phyloP scores from a whole-genome alignment of 768 basidiomycete genomes.

The Calvatia gigantea region DNA sequence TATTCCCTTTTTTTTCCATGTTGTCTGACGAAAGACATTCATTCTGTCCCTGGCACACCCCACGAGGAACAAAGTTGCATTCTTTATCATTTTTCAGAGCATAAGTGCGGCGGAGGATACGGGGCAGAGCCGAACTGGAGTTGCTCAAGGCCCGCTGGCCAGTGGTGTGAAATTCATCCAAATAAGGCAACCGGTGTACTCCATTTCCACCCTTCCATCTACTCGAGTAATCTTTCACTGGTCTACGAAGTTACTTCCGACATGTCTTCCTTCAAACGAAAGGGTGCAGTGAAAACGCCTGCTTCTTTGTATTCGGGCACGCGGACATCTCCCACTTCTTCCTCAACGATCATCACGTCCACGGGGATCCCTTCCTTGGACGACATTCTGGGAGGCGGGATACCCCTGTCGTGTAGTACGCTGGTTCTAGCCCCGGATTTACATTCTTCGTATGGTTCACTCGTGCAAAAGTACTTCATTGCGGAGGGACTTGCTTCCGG shows the following conservation, averaged over 20 bases:
- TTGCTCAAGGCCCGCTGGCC: no score
- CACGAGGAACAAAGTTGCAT: background rate
- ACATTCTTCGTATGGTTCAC: slow-evolving; percentile 81
- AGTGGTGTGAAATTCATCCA: background rate
- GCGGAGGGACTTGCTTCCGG: slow-evolving; percentile 78
- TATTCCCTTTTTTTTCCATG: background rate
- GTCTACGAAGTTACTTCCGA: background rate
- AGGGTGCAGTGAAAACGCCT: slow-evolving; percentile 40
- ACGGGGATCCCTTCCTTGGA: slow-evolving; percentile 93
- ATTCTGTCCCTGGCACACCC: background rate
- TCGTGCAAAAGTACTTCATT: slow-evolving; percentile 85
- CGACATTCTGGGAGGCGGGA: slow-evolving; percentile 89
- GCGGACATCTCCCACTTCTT: slow-evolving; percentile 52
- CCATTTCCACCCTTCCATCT: background rate
- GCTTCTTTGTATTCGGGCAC: slow-evolving; percentile 45
- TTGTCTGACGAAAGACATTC: background rate
- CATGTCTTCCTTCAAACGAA: slow-evolving; percentile 86
- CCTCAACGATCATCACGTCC: slow-evolving; percentile 60
- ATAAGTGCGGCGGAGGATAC: background rate
- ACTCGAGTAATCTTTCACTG: background rate
- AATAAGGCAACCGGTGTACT: slow-evolving; percentile 4
- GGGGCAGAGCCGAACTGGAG: background rate
- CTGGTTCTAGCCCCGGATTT: slow-evolving; percentile 79
- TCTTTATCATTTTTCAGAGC: background rate
- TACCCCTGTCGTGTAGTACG: slow-evolving; percentile 77